Evolutionary conservation across 352 stramenopile genomes (phyloP).

Genomic region (Blastocystis sp.): DNA sequence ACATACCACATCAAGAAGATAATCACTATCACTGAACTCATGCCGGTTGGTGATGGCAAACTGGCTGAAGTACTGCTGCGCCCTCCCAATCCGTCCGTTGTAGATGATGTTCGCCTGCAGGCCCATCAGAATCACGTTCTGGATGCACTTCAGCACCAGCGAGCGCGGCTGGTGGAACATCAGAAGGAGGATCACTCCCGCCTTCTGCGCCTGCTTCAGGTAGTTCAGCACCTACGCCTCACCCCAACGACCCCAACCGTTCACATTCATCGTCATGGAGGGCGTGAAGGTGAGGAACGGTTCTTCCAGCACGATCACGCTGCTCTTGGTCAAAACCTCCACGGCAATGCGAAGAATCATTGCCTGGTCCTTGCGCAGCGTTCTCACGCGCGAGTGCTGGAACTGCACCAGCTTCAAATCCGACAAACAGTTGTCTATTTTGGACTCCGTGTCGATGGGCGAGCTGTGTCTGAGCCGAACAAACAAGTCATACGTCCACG

Average conservation of each 20-base stretch:
- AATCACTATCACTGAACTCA: conserved; percentile 63
- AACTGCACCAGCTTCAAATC: conserved; percentile 14
- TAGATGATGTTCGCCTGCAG: conserved; percentile 53
- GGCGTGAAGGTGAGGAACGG: conserved; percentile 53
- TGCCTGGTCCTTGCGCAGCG: conserved; percentile 13
- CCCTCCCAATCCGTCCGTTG: conserved; percentile 6
- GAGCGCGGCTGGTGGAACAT: conserved; percentile 24
- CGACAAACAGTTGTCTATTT: conserved; percentile 17
- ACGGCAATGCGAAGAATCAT: conserved; percentile 61
- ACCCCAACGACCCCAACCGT: background rate
- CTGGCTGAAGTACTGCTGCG: conserved; percentile 55
- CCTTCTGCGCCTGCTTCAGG: conserved; percentile 41
- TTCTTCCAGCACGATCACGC: conserved; percentile 43
- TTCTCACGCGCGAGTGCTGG: background rate
- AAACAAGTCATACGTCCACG: background rate
- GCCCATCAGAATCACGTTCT: conserved; percentile 60
- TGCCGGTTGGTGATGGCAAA: conserved; percentile 29
- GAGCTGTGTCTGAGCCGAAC: background rate
- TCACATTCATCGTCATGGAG: conserved; percentile 63
- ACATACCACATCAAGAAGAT: conserved; percentile 52
- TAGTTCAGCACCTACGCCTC: conserved; percentile 29
- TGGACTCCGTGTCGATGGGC: conserved; percentile 14
- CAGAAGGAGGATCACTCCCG: conserved; percentile 56
- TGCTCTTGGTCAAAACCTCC: conserved; percentile 47
- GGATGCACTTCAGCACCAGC: conserved; percentile 36